phyloP scores from a whole-genome alignment of 345 rosid species.

The Salix suchowensis region DNA sequence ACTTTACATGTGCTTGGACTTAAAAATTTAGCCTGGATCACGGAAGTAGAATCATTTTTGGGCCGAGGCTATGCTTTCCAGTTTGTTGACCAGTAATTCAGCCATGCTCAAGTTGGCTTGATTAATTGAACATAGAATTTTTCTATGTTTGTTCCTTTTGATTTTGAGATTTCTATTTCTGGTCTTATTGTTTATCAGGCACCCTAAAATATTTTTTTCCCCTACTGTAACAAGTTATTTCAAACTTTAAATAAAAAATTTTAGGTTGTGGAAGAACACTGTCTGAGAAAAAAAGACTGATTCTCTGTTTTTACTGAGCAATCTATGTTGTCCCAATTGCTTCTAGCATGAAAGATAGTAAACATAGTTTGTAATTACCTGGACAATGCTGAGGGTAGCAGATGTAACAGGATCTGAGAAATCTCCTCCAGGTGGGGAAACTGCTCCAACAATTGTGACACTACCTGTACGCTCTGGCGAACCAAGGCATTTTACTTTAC shows the following conservation, averaged over 20 bases:
- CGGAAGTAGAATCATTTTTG: not conserved
- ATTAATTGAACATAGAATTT: not conserved
- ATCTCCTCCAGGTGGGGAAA: constrained; percentile 99
- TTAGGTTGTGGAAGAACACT: not conserved
- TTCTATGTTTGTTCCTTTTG: not conserved
- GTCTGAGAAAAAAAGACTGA: not conserved
- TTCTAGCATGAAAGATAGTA: constrained; percentile 1
- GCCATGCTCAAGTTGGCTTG: not conserved
- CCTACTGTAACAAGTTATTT: not conserved
- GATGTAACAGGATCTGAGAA: constrained; percentile 99
- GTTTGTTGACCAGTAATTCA: not conserved
- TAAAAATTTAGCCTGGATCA: not conserved
- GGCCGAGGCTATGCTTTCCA: not conserved
- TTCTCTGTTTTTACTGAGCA: not conserved
- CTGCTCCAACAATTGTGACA: constrained; percentile 99
- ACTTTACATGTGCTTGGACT: not conserved
- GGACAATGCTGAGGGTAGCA: constrained; percentile 99
- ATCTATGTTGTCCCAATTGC: not conserved
- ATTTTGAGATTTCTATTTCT: not conserved
- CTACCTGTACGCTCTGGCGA: constrained; percentile 97
- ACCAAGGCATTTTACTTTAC: constrained; percentile 98
- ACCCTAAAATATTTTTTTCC: not conserved
- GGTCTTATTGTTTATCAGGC: not conserved
- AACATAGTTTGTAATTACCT: constrained; percentile 49
- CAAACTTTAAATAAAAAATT: not conserved